Conservation (phyloP, 257 asterid genomes). For the Coffea canephora region DNA sequence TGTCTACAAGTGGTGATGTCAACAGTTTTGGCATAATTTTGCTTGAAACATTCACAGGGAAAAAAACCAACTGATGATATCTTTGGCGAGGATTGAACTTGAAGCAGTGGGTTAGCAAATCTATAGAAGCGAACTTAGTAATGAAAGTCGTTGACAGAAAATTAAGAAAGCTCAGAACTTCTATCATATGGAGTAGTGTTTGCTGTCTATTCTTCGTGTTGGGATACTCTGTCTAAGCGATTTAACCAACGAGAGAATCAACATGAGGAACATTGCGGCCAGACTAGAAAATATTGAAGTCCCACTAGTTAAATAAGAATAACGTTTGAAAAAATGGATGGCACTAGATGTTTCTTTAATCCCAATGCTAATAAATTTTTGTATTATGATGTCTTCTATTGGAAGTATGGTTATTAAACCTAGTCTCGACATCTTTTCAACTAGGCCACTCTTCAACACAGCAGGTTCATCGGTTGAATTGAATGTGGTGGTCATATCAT, state of each 20-base stretch:
- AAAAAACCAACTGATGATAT: constrained; percentile 19
- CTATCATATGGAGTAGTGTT: background rate
- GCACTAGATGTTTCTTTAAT: no score
- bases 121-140: background rate
- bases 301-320: background rate
- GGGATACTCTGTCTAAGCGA: constrained; percentile 17
- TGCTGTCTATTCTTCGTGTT: background rate
- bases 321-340: no score
- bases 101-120: constrained; percentile 6
- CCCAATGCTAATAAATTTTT: no score
- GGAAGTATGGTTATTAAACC: no score
- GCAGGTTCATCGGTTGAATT: no score
- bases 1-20: constrained; percentile 15
- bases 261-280: constrained; percentile 1
- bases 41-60: constrained; percentile 19
- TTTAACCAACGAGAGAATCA: constrained; percentile 21
- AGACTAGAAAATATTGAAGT: constrained; percentile 13
- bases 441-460: no score
- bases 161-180: constrained; percentile 1
- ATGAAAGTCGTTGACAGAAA: constrained; percentile 11
- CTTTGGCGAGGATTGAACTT: constrained; percentile 14
- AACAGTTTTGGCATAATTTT: constrained; percentile 19
- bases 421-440: no score
- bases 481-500: no score
- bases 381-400: no score